Evolutionary conservation across 2,329 filamentous ascomycete species (phyloP).

Genomic region (Atkinsonella texensis): DNA sequence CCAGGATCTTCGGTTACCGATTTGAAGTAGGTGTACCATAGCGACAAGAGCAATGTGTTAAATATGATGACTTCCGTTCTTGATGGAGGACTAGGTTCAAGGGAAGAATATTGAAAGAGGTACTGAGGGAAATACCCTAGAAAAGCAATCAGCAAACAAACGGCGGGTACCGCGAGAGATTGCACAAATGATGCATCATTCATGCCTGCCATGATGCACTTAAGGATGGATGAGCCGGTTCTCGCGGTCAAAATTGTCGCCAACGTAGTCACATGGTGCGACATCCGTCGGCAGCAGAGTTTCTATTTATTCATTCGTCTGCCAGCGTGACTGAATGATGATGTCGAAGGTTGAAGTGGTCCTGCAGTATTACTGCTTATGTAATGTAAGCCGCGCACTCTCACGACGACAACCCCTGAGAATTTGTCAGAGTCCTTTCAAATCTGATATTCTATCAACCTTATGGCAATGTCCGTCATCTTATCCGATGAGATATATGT

Average conservation of each 20-base stretch:
- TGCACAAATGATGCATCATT: conserved; percentile 32
- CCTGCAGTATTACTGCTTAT: not conserved
- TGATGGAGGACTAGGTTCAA: conserved; percentile 49
- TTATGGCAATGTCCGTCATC: not conserved
- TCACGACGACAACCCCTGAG: not conserved
- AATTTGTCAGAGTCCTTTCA: too few species aligned
- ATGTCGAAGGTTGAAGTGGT: not conserved
- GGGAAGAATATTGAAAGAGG: conserved; percentile 47
- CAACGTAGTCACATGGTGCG: not conserved
- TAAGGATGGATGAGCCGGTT: not conserved
- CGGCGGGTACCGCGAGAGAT: conserved; percentile 54
- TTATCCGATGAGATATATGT: not conserved
- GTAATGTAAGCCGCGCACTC: not conserved
- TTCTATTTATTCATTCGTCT: too few species aligned
- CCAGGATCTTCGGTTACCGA: conserved; percentile 48
- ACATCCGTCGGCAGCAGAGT: not conserved
- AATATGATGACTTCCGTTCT: conserved; percentile 46
- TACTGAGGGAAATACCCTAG: conserved; percentile 62
- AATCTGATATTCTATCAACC: not conserved
- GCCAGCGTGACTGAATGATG: too few species aligned
- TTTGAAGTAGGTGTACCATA: conserved; percentile 59
- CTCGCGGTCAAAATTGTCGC: not conserved
- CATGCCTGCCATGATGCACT: conserved; percentile 28
- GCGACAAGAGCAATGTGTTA: conserved; percentile 50
- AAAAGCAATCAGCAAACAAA: conserved; percentile 54